phyloP scores from a whole-genome alignment of 306 rosid genomes.

The Ziziphus jujuba region DNA sequence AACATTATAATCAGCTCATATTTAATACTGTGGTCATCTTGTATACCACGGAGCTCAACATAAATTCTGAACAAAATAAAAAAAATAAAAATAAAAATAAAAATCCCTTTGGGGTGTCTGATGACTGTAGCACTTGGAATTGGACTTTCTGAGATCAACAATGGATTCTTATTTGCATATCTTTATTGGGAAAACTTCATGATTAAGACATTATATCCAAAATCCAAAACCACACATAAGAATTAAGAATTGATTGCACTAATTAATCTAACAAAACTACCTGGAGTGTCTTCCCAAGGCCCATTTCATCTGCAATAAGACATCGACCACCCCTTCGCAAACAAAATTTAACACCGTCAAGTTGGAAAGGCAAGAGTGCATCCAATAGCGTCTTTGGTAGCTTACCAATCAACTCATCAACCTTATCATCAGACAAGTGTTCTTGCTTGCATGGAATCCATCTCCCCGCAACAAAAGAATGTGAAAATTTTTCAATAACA shows the following conservation, averaged over 20 bases:
- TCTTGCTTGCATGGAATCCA: constrained; percentile 82
- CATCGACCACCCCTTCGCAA: constrained; percentile 87
- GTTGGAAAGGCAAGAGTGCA: constrained; percentile 75
- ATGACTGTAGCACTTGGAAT: too few relatives aligned
- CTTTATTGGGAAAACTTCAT: too few relatives aligned
- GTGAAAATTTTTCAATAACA: constrained; percentile 68
- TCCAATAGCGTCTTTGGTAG: constrained; percentile 57
- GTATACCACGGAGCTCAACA: too few relatives aligned
- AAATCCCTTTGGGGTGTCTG: too few relatives aligned
- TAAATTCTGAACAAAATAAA: too few relatives aligned
- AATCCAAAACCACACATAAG: not conserved
- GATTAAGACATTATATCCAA: not conserved
- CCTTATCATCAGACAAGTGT: constrained; percentile 65
- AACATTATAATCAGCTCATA: too few relatives aligned
- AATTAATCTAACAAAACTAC: constrained; percentile 29
- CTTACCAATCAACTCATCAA: constrained; percentile 55
- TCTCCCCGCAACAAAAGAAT: constrained; percentile 39
- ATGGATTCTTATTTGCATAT: too few relatives aligned
- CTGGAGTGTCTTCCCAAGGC: constrained; percentile 96
- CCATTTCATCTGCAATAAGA: constrained; percentile 96
- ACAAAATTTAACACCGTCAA: constrained; percentile 76
- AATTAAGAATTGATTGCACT: constrained; percentile 4
- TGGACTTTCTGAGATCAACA: too few relatives aligned
- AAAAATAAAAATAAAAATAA: too few relatives aligned
- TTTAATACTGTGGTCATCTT: too few relatives aligned